Evolutionary conservation across 23 red algal species (phyloP).

Genomic region (Chondrus crispus): DNA sequence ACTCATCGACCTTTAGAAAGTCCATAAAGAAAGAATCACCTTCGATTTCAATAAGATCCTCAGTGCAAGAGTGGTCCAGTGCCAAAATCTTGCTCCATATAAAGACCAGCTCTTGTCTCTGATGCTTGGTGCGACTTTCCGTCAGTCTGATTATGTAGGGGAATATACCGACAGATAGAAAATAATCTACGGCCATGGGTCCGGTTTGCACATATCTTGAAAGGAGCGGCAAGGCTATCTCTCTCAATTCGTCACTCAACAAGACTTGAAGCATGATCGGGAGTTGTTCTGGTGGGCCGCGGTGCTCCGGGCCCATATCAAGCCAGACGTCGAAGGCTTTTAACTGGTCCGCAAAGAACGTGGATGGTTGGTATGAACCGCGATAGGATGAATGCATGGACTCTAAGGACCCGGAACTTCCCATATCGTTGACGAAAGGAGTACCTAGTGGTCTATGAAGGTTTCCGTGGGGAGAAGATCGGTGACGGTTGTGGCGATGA

Average conservation of each 20-base stretch:
- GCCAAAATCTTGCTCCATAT: conserved; percentile 98
- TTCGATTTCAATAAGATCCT: conserved; percentile 77
- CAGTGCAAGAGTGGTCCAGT: conserved; percentile 71
- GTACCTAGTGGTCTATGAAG: too few relatives aligned
- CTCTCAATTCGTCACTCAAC: conserved; percentile 66
- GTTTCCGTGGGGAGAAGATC: not conserved
- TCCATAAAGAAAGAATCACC: conserved; percentile 71
- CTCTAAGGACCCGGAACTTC: too few relatives aligned
- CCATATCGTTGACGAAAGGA: too few relatives aligned
- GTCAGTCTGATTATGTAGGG: conserved; percentile 86
- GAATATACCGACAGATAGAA: conserved; percentile 93
- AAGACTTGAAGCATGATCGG: conserved; percentile 90
- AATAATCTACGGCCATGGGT: conserved; percentile 72
- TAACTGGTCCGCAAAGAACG: conserved; percentile 95
- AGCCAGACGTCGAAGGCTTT: conserved; percentile 93
- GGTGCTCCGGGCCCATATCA: conserved; percentile 68
- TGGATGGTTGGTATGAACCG: conserved; percentile 1
- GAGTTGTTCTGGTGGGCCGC: conserved; percentile 86
- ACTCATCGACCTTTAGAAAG: conserved; percentile 50
- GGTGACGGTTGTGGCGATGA: too few relatives aligned
- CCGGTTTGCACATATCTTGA: conserved; percentile 89
- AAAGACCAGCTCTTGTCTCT: conserved; percentile 85
- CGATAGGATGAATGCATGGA: not conserved
- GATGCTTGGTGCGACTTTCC: conserved; percentile 36
- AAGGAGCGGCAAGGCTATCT: conserved; percentile 79